phyloP scores from a whole-genome alignment of 2,329 filamentous ascomycete genomes.

The Teratosphaeria zuluensis region DNA sequence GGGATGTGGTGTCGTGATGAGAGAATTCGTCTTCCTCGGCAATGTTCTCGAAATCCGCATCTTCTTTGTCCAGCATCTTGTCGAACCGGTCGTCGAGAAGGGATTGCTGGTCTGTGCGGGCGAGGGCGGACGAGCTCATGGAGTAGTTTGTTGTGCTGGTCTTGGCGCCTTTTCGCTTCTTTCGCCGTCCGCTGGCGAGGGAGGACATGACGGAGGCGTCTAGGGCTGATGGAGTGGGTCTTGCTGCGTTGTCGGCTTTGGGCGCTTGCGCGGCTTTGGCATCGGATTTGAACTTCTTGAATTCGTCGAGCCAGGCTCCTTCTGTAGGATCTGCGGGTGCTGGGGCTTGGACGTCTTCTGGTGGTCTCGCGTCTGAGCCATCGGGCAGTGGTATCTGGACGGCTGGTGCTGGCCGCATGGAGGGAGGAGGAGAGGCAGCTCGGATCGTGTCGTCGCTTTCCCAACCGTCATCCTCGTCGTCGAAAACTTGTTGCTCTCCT shows the following conservation, averaged over 20 bases:
- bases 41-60: conserved; percentile 14
- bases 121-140: conserved; percentile 81
- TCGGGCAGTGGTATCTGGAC: conserved; percentile 43
- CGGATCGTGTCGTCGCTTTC: conserved; percentile 87
- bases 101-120: conserved; percentile 76
- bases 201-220: conserved; percentile 61
- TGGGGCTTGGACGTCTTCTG: conserved; percentile 24
- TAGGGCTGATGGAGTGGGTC: conserved; percentile 48
- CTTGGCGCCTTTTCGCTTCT: conserved; percentile 91
- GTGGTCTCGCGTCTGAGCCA: conserved; percentile 14
- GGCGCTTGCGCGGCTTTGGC: conserved; percentile 36
- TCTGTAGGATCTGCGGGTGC: conserved; percentile 36
- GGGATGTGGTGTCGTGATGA: conserved; percentile 33
- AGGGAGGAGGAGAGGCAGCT: conserved; percentile 32
- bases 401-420: conserved; percentile 17
- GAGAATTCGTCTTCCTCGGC: conserved; percentile 4
- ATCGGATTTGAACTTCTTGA: conserved; percentile 72
- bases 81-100: conserved; percentile 88
- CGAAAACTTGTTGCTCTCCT: conserved; percentile 24
- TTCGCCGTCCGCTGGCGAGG: conserved; percentile 67
- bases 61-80: conserved; percentile 43
- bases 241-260: conserved; percentile 25
- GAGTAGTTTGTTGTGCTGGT: conserved; percentile 81
- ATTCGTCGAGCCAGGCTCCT: conserved; percentile 83
- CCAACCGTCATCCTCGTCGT: conserved; percentile 69